phyloP scores from a whole-genome alignment of 2,329 filamentous ascomycete species.

The Xylaria sp. region DNA sequence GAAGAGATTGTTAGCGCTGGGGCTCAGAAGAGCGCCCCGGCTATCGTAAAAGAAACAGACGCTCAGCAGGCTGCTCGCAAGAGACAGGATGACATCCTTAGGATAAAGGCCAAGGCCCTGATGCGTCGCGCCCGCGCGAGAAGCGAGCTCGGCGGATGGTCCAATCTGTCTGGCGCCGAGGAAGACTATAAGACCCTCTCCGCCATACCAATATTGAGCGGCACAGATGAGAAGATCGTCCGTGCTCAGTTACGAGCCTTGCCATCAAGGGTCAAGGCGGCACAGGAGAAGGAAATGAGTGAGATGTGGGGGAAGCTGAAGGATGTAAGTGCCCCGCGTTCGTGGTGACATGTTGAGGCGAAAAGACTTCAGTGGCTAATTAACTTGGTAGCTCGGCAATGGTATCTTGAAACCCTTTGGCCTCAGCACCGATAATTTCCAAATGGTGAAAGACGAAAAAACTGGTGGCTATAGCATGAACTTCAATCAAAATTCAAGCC shows the following conservation, averaged over 20 bases:
- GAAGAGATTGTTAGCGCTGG: constrained; percentile 71
- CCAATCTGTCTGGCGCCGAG: constrained; percentile 78
- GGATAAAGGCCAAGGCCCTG: constrained; percentile 85
- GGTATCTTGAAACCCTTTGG: constrained; percentile 93
- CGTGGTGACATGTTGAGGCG: not conserved
- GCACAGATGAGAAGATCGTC: constrained; percentile 75
- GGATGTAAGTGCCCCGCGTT: constrained; percentile 62
- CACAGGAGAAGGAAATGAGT: constrained; percentile 86
- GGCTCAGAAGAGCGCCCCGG: constrained; percentile 62
- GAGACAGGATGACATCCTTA: constrained; percentile 71
- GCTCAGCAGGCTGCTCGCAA: constrained; percentile 50
- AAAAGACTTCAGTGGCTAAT: constrained; percentile 17
- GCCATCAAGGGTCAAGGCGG: constrained; percentile 76
- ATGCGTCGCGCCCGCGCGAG: constrained; percentile 81
- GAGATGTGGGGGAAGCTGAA: constrained; percentile 99
- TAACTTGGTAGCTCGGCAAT: constrained; percentile 76
- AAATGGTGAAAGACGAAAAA: constrained; percentile 90
- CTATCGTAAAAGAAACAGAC: constrained; percentile 47
- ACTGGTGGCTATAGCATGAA: constrained; percentile 95
- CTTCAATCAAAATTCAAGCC: constrained; percentile 66
- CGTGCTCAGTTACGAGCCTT: constrained; percentile 72
- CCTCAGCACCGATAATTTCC: constrained; percentile 91
- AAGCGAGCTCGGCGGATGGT: constrained; percentile 79
- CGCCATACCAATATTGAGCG: constrained; percentile 68
- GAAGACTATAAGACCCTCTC: constrained; percentile 81